A percentile compares a stretch with the other conserved stretches of the same genome.
Evolutionary conservation across 345 rosid genomes (phyloP).

Genomic region (Acer negundo): DNA sequence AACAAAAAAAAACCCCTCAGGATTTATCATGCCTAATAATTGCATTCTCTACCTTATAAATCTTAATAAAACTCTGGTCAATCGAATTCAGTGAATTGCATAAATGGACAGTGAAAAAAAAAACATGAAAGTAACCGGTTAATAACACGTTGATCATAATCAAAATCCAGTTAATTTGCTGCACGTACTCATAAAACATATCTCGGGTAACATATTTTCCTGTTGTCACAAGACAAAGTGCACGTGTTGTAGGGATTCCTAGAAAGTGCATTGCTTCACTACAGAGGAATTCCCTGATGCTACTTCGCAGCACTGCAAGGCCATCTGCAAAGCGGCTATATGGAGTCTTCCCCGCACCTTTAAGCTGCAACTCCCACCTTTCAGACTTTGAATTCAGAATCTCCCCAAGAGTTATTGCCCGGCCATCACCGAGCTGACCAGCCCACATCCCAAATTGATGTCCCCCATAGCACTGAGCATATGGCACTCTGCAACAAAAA

Average conservation of each 20-base stretch:
- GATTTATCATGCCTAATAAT: not conserved
- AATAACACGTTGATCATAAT: not conserved
- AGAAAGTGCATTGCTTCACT: slow-evolving; percentile 91
- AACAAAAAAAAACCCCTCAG: too few species aligned
- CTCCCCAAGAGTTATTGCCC: slow-evolving; percentile 94
- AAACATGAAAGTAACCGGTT: slow-evolving; percentile 1
- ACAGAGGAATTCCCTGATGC: slow-evolving; percentile 94
- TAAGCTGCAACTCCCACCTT: slow-evolving; percentile 98
- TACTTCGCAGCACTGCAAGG: slow-evolving; percentile 93
- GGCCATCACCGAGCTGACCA: slow-evolving; percentile 98
- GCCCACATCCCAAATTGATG: slow-evolving; percentile 99
- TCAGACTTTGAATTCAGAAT: slow-evolving; percentile 73
- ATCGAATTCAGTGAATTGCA: not conserved
- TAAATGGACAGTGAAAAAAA: not conserved
- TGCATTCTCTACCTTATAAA: not conserved
- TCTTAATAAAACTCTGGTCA: not conserved
- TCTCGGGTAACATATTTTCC: slow-evolving; percentile 92
- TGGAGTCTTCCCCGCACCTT: slow-evolving; percentile 96
- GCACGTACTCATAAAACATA: slow-evolving; percentile 97
- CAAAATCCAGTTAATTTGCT: not conserved
- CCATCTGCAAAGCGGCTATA: slow-evolving; percentile 99
- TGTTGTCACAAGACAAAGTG: slow-evolving; percentile 88
- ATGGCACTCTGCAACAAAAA: slow-evolving; percentile 58
- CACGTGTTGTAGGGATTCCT: slow-evolving; percentile 97
- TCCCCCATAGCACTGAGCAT: slow-evolving; percentile 96